Conservation (phyloP, 139 green algal species). For the Coccomyxa sp. region DNA sequence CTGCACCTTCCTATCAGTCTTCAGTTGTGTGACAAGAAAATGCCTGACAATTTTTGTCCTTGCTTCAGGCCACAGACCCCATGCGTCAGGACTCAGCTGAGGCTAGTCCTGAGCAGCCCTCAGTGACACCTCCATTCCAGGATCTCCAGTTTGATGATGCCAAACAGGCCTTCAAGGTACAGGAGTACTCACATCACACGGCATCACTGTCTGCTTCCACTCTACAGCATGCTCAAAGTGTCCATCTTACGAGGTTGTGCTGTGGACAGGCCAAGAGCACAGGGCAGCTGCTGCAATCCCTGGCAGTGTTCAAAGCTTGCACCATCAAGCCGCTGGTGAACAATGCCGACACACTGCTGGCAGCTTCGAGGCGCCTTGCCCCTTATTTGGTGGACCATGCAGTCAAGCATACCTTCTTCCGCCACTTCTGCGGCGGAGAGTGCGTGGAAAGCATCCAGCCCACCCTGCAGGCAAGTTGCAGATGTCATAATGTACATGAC, state of each 20-base stretch:
- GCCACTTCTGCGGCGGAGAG: slow-evolving; percentile 75
- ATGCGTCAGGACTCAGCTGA: too few species aligned
- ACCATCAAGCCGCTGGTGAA: slow-evolving; percentile 27
- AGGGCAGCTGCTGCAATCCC: slow-evolving; percentile 30
- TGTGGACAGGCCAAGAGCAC: slow-evolving; percentile 27
- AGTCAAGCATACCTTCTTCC: slow-evolving; percentile 69
- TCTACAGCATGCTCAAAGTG: not conserved
- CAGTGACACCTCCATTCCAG: not conserved
- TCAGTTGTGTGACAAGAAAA: too few species aligned
- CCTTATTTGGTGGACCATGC: slow-evolving; percentile 35
- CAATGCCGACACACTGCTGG: slow-evolving; percentile 49
- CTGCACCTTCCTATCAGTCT: too few species aligned
- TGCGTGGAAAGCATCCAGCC: not conserved
- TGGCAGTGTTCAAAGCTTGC: slow-evolving; percentile 37
- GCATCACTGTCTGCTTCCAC: not conserved
- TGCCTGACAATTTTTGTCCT: too few species aligned
- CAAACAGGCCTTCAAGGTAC: slow-evolving; percentile 14
- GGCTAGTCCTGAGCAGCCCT: not conserved
- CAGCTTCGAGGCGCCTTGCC: slow-evolving; percentile 30
- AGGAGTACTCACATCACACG: not conserved
- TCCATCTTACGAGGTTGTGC: not conserved
- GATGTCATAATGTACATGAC: not conserved
- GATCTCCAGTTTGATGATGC: slow-evolving; percentile 26
- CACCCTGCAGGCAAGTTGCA: not conserved
- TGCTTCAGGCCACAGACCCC: too few species aligned